phyloP scores from a whole-genome alignment of 1,139 yeast species.

The Pichia sp. region DNA sequence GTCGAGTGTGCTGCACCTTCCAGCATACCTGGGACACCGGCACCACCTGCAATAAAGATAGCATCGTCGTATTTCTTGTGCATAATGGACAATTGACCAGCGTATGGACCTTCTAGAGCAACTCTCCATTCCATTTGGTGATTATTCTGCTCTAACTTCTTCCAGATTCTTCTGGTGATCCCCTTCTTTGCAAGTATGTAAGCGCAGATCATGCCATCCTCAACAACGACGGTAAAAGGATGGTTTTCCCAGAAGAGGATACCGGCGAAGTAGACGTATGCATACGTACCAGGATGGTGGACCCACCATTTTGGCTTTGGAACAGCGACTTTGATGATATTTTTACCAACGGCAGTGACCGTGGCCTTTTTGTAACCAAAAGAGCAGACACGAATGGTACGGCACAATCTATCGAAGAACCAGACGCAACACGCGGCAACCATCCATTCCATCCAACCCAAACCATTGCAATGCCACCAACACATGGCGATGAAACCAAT shows the following conservation, averaged over 20 bases:
- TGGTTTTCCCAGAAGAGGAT: constrained; percentile 34
- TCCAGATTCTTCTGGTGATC: constrained; percentile 22
- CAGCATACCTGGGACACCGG: constrained; percentile 50
- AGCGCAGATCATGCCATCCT: constrained; percentile 23
- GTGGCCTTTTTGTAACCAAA: constrained; percentile 37
- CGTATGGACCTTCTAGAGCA: constrained; percentile 63
- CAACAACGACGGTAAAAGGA: constrained; percentile 35
- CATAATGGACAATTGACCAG: constrained; percentile 27
- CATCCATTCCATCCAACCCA: constrained; percentile 45
- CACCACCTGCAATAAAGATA: constrained; percentile 62
- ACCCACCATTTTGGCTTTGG: constrained; percentile 41
- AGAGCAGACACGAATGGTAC: constrained; percentile 33
- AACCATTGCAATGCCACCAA: constrained; percentile 37
- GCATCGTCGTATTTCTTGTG: constrained; percentile 47
- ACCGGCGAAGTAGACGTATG: constrained; percentile 33
- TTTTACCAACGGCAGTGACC: constrained; percentile 27
- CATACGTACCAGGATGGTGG: constrained; percentile 40
- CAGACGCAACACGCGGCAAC: constrained; percentile 38
- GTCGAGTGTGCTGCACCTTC: constrained; percentile 35
- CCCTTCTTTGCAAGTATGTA: constrained; percentile 37
- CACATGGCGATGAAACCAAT: constrained; percentile 36
- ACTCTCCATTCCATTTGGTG: constrained; percentile 30
- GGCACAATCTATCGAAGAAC: constrained; percentile 36
- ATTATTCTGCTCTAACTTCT: constrained; percentile 21
- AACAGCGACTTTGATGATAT: constrained; percentile 39